These are phyloP conservation scores for Fusarium incarnatum DNA, from an alignment of 2,329 filamentous ascomycete species.

Conservation along the genomic window DNA sequence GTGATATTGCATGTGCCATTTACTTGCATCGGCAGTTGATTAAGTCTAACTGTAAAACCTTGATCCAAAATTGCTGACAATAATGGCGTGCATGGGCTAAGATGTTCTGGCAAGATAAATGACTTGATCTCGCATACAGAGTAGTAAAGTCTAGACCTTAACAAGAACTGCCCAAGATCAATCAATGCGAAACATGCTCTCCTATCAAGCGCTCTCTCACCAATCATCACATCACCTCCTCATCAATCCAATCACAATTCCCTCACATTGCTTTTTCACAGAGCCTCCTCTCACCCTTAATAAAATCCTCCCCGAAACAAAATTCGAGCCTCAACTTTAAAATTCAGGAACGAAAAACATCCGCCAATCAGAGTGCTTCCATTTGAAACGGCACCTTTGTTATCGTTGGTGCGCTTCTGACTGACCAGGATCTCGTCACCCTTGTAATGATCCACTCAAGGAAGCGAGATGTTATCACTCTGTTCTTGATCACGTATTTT, in stretches of 20 bases:
- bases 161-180: background rate
- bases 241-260: no score
- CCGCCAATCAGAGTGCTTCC: background rate
- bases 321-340: background rate
- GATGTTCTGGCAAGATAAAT: no score
- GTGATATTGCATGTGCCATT: background rate
- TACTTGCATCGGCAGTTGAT: background rate
- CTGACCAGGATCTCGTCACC: background rate
- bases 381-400: background rate
- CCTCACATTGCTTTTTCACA: background rate
- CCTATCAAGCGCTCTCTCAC: background rate
- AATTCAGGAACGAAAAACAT: background rate
- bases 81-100: background rate
- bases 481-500: background rate
- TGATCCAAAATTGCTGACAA: background rate
- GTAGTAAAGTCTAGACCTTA: background rate
- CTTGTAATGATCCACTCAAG: background rate
- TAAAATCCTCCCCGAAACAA: constrained; percentile 1
- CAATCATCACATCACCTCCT: background rate
- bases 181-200: background rate
- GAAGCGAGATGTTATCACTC: background rate
- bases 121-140: no score
- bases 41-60: background rate
- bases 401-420: background rate
- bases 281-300: background rate